Evolutionary conservation across 345 rosid genomes (phyloP).

Genomic region (Litchi chinensis): DNA sequence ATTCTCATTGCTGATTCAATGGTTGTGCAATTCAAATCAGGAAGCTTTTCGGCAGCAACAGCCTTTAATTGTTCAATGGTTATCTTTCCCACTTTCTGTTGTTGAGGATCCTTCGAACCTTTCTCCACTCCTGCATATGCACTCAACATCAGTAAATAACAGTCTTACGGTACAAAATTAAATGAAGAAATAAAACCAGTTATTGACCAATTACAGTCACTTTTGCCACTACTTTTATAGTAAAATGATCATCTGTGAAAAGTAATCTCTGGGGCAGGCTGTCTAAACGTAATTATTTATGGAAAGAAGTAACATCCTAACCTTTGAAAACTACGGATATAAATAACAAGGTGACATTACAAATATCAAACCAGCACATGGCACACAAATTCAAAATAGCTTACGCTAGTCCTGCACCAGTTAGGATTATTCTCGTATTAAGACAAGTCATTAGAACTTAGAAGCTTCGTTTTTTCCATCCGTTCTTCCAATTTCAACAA

Average conservation of each 20-base stretch:
- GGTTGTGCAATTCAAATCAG: conserved; percentile 71
- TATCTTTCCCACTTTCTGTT: conserved; percentile 73
- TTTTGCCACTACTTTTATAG: neutral
- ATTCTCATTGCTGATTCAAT: conserved; percentile 90
- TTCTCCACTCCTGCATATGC: conserved; percentile 72
- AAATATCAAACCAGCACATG: neutral
- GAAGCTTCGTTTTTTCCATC: neutral
- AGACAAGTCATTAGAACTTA: neutral
- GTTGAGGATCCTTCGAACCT: conserved; percentile 77
- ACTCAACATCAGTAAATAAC: conserved; percentile 17
- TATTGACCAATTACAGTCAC: neutral
- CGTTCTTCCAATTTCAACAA: neutral
- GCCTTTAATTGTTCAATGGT: conserved; percentile 66
- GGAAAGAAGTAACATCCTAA: neutral
- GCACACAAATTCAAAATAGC: conserved; percentile 9
- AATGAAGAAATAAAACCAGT: neutral
- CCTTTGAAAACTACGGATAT: neutral
- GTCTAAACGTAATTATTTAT: neutral
- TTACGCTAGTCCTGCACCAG: neutral
- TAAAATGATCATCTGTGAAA: neutral
- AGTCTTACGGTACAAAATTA: neutral
- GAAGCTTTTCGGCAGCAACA: conserved; percentile 83
- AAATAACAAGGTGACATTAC: neutral
- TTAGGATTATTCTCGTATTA: neutral
- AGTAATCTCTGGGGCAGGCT: neutral